These are phyloP conservation scores for Parafenestella ontariensis DNA, from an alignment of 2,329 filamentous ascomycete species.

Conservation along the genomic window DNA sequence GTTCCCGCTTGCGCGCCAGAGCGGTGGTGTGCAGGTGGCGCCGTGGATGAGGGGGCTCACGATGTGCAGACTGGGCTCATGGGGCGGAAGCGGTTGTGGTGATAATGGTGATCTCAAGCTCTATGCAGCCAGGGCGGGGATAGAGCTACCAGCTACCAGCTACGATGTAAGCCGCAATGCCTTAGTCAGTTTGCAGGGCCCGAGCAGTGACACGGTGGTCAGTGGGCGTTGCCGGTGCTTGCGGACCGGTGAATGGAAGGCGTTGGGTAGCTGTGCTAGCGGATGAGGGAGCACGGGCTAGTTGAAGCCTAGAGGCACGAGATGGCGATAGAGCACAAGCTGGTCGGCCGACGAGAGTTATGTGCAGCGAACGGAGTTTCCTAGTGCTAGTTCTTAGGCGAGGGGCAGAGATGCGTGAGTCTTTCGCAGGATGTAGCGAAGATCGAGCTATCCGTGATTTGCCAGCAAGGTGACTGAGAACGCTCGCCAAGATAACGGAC, in stretches of 20 bases:
- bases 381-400: not conserved
- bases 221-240: constrained; percentile 25
- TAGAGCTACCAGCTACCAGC: constrained; percentile 14
- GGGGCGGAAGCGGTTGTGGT: constrained; percentile 15
- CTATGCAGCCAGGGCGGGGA: constrained; percentile 34
- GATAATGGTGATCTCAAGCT: constrained; percentile 26
- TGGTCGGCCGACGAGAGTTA: not conserved
- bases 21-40: constrained; percentile 33
- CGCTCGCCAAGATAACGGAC: constrained; percentile 17
- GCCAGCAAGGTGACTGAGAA: constrained; percentile 4
- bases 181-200: constrained; percentile 31
- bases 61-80: constrained; percentile 25
- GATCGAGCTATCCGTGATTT: constrained; percentile 9
- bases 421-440: constrained; percentile 11
- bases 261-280: constrained; percentile 28
- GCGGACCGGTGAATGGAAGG: constrained; percentile 36
- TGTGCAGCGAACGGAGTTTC: not conserved
- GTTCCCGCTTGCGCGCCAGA: constrained; percentile 49
- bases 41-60: constrained; percentile 26
- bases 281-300: constrained; percentile 19
- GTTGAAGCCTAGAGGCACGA: constrained; percentile 17
- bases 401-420: constrained; percentile 6
- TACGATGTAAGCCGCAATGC: constrained; percentile 27
- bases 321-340: constrained; percentile 6
- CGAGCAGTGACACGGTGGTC: constrained; percentile 26